These are phyloP conservation scores for Myriosclerotinia scirpicola DNA, from an alignment of 2,329 filamentous ascomycete species.

Conservation along the genomic window DNA sequence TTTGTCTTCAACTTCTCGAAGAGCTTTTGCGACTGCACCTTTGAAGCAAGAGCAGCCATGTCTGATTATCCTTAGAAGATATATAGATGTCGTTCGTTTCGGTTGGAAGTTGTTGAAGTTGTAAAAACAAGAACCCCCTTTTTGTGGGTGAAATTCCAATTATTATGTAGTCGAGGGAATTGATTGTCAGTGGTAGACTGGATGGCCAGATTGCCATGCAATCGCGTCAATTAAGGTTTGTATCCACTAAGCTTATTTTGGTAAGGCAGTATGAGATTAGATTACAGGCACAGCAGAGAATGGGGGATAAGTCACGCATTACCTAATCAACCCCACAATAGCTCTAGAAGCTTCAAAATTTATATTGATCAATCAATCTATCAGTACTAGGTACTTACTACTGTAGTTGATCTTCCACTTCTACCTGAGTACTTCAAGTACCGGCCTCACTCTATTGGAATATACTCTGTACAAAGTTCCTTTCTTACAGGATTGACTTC, in stretches of 20 bases:
- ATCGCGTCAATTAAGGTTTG: constrained; percentile 8
- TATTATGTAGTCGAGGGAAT: constrained; percentile 9
- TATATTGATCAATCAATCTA: too few relatives aligned
- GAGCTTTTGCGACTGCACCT: constrained; percentile 93
- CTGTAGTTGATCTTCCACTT: too few relatives aligned
- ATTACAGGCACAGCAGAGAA: neutral
- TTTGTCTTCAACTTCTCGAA: constrained; percentile 97
- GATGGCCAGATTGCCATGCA: constrained; percentile 38
- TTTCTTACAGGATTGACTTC: neutral
- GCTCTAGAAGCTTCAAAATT: constrained; percentile 21
- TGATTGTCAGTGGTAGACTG: neutral
- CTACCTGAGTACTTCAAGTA: too few relatives aligned
- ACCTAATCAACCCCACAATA: constrained; percentile 6
- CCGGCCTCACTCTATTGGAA: too few relatives aligned
- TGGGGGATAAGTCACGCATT: neutral
- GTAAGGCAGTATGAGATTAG: constrained; percentile 5
- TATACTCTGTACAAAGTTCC: neutral
- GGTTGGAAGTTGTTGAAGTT: neutral
- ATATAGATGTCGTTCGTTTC: constrained; percentile 10
- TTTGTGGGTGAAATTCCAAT: constrained; percentile 15
- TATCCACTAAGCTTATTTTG: constrained; percentile 12
- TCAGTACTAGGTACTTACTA: too few relatives aligned
- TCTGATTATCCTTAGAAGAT: constrained; percentile 39
- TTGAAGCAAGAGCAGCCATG: constrained; percentile 72
- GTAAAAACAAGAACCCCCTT: constrained; percentile 25